Conservation (phyloP, 768 basidiomycete species). For the Agrocybe praecox region DNA sequence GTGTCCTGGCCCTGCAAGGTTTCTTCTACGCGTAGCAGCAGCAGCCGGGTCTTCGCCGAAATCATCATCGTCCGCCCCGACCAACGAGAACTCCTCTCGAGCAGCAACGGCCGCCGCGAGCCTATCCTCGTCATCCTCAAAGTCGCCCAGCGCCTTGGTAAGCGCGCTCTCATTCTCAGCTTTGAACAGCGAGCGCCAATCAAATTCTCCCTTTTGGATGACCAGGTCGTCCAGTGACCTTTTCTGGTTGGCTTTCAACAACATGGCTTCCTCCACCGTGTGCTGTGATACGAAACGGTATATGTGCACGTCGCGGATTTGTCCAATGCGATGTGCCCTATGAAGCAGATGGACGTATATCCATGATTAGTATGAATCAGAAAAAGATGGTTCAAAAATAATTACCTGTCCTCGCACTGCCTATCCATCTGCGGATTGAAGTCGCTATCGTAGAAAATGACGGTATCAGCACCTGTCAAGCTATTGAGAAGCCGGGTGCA, state of each 20-base stretch:
- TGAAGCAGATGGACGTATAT: neutral
- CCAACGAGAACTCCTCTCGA: constrained; percentile 68
- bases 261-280: constrained; percentile 95
- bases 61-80: constrained; percentile 81
- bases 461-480: constrained; percentile 88
- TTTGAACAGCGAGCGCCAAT: constrained; percentile 85
- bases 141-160: constrained; percentile 77
- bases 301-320: constrained; percentile 94
- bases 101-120: constrained; percentile 80
- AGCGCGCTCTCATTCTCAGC: constrained; percentile 62
- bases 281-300: constrained; percentile 90
- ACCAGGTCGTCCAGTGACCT: constrained; percentile 87
- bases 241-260: constrained; percentile 98
- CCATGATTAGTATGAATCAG: neutral
- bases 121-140: constrained; percentile 88
- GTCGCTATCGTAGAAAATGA: constrained; percentile 96
- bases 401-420: constrained; percentile 91
- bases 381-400: neutral
- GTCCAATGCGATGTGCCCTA: constrained; percentile 97
- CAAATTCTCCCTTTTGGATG: constrained; percentile 93
- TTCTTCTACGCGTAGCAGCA: constrained; percentile 13
- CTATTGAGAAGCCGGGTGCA: constrained; percentile 37
- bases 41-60: constrained; percentile 46
- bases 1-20: constrained; percentile 20
- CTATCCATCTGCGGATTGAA: constrained; percentile 98